These are phyloP conservation scores for Elsinoe arachidis DNA, from an alignment of 2,329 filamentous ascomycete genomes.

Conservation along the genomic window DNA sequence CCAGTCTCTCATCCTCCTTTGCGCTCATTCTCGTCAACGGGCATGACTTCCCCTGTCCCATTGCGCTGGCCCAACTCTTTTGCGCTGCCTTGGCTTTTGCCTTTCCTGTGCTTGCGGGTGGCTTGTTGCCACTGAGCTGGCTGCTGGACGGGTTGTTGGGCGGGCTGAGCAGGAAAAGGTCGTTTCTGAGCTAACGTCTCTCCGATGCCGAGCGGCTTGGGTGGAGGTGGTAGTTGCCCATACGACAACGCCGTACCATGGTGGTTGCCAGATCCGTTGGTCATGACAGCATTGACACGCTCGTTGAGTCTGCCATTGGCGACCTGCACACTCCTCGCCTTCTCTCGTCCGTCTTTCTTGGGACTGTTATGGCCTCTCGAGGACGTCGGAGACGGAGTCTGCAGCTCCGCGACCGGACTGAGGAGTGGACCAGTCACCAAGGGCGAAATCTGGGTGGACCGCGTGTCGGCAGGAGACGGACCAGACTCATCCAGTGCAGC, in stretches of 20 bases:
- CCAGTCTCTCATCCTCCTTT: slow-evolving; percentile 34
- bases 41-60: slow-evolving; percentile 33
- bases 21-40: slow-evolving; percentile 36
- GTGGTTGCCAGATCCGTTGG: not conserved
- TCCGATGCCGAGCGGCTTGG: not conserved
- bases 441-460: slow-evolving; percentile 8
- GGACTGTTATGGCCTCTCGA: slow-evolving; percentile 44
- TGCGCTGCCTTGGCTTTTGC: slow-evolving; percentile 23
- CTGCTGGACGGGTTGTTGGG: slow-evolving; percentile 7
- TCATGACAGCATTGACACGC: slow-evolving; percentile 18
- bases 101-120: slow-evolving; percentile 26
- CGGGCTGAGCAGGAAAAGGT: not conserved
- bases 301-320: slow-evolving; percentile 23
- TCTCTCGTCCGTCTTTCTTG: slow-evolving; percentile 6
- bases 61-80: slow-evolving; percentile 23
- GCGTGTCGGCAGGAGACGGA: not conserved
- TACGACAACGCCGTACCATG: slow-evolving; percentile 13
- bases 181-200: not conserved
- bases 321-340: slow-evolving; percentile 21
- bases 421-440: slow-evolving; percentile 37
- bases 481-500: not conserved
- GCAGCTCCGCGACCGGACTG: slow-evolving; percentile 65
- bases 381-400: slow-evolving; percentile 60
- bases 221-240: not conserved
- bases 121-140: slow-evolving; percentile 22